phyloP scores from a whole-genome alignment of 129 eudicot genomes.

The Arctium minus region DNA sequence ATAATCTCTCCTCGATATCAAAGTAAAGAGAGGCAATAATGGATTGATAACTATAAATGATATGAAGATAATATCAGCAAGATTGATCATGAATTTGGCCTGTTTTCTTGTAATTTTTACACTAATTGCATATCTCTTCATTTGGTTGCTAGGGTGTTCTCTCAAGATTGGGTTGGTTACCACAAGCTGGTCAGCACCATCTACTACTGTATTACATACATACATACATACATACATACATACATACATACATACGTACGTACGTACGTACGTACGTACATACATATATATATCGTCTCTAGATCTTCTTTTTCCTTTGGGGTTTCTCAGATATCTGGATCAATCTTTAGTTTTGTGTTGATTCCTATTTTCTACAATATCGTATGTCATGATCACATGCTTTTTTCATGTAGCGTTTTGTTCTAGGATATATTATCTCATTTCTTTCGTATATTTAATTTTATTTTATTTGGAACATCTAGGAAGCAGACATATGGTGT shows the following conservation, averaged over 20 bases:
- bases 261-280: too few species aligned
- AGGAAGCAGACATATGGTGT: slow-evolving; percentile 1
- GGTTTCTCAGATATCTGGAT: not conserved
- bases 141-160: not conserved
- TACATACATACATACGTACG: too few species aligned
- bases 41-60: too few species aligned
- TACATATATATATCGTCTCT: not conserved
- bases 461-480: slow-evolving; percentile 17
- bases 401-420: not conserved
- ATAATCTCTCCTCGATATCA: too few species aligned
- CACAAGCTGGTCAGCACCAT: not conserved
- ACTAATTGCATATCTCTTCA: not conserved
- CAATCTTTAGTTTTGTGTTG: not conserved
- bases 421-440: not conserved
- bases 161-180: not conserved
- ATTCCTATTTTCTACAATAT: not conserved
- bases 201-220: not conserved
- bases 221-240: too few species aligned
- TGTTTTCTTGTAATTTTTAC: not conserved
- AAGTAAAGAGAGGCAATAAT: too few species aligned
- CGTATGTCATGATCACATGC: not conserved
- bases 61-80: too few species aligned
- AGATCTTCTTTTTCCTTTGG: not conserved
- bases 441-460: not conserved
- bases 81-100: too few species aligned